Conservation (phyloP, 192 early-diverging fungal species). For the Gamsiella multidivaricata region DNA sequence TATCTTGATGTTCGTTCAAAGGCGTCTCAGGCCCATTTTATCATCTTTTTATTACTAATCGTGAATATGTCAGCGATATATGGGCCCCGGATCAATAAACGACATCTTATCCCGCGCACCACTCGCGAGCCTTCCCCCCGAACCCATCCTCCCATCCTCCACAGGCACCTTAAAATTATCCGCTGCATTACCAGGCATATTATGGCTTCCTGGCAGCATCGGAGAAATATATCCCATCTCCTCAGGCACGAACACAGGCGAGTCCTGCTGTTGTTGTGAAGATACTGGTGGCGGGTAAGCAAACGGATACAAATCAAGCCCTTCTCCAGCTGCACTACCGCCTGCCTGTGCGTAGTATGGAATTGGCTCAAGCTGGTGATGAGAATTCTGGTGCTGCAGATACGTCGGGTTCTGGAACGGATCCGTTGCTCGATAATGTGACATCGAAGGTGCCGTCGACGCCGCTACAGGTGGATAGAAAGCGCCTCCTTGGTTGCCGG, state of each 20-base stretch:
- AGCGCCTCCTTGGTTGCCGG: not conserved
- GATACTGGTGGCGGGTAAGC: not conserved
- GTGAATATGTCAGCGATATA: not conserved
- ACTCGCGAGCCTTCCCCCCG: not conserved
- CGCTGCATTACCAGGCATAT: not conserved
- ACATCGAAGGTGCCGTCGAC: not conserved
- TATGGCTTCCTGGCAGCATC: not conserved
- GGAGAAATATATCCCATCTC: slow-evolving; percentile 33
- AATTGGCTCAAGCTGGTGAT: not conserved
- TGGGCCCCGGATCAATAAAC: slow-evolving; percentile 20
- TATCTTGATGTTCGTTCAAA: too few relatives aligned
- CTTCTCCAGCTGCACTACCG: not conserved
- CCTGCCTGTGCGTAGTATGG: slow-evolving; percentile 7
- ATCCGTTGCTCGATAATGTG: slow-evolving; percentile 2
- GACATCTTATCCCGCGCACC: slow-evolving; percentile 29
- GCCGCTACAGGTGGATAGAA: not conserved
- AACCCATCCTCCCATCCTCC: too few relatives aligned
- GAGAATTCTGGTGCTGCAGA: not conserved
- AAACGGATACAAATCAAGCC: slow-evolving; percentile 14
- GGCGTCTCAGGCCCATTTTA: too few relatives aligned
- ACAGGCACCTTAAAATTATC: not conserved
- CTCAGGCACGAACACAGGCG: slow-evolving; percentile 13
- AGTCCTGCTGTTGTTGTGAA: not conserved
- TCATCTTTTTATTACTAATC: too few relatives aligned
- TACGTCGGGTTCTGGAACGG: slow-evolving; percentile 34